Conservation (phyloP, 345 rosid species). For the Arabis hirsuta region DNA sequence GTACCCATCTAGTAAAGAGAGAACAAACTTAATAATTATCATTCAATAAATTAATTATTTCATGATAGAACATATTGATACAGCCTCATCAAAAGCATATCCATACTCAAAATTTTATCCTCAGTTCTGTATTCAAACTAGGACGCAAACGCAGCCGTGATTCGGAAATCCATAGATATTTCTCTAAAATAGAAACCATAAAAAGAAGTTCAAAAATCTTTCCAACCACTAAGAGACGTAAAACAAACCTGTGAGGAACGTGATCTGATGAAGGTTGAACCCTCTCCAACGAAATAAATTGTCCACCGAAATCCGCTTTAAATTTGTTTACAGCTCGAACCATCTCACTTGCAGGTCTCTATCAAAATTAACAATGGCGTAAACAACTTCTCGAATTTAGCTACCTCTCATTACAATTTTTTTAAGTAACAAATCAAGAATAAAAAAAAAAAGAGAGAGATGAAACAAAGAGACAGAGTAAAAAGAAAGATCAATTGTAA, state of each 20-base stretch:
- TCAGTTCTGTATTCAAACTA: background rate
- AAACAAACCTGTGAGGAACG: slow-evolving; percentile 81
- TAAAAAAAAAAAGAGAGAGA: too few species aligned
- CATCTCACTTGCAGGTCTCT: slow-evolving; percentile 91
- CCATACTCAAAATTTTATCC: too few species aligned
- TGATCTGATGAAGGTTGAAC: slow-evolving; percentile 97
- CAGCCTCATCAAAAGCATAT: background rate
- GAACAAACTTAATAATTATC: background rate
- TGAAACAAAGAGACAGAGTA: too few species aligned
- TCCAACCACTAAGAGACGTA: background rate
- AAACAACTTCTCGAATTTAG: background rate
- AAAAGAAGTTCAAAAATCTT: background rate
- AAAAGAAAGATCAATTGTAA: background rate
- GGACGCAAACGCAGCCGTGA: background rate
- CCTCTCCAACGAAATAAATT: slow-evolving; percentile 78
- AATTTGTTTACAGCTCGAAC: slow-evolving; percentile 90
- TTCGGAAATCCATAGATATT: too few species aligned
- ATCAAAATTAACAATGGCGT: slow-evolving; percentile 18
- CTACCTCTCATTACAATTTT: background rate
- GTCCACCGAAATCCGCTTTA: slow-evolving; percentile 96
- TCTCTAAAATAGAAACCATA: background rate
- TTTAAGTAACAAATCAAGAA: background rate
- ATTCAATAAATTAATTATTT: background rate
- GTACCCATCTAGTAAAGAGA: background rate
- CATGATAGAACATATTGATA: slow-evolving; percentile 9